Evolutionary conservation across 2,329 filamentous ascomycete genomes (phyloP), one percentile per base, ranked within the genome.

Genomic region (Xenoacremonium recifei): DNA sequence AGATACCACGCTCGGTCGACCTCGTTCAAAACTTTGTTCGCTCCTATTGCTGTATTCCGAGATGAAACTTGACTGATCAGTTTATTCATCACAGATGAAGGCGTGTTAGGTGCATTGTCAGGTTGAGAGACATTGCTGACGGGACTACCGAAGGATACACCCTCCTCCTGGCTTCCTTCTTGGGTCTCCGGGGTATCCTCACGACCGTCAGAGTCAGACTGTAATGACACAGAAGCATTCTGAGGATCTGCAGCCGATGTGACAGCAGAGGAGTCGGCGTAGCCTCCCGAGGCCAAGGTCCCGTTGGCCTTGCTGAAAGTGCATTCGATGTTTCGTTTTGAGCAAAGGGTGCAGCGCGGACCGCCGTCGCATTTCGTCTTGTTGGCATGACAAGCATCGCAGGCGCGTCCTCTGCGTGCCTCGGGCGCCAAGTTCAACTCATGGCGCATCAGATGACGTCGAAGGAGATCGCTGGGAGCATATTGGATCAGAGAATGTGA

Each of bases 341-440:
- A 47, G 34, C 70, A 73, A 3, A 67, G 62, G 1, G 63, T 60
- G 33, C 70, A 73, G 18, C 58, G 60, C 2, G 52, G 41, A 11
- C 66, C 64, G 2, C 70, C 70, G 42, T 69, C 64, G 37, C 70
- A 73, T 44, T 69, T 71, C 2, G 65, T 70, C 53, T 73, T 73
- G 44, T 66, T 70, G n/a, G 63, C 55, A 35, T 69, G 70, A 20
- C 70, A 73, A 6, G 65, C 59, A 47, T 70, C 61, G 36, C 71
- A 73, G 9, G 71, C 70, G 6, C 62, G 59, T 20, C 64, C 65
- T 18, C 61, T 62, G 34, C 69, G 60, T 5, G 58, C 54, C 20
- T 63, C 60, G 5, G 61, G 59, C 3, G 51, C 47, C 2, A 57
- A 46, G 2, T 58, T 54, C 29, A 50, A 54, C 35, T 63, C 64